Evolutionary conservation across 441 rosid genomes (phyloP), one percentile per base, ranked within the genome.

Genomic region (Kokia cookei): DNA sequence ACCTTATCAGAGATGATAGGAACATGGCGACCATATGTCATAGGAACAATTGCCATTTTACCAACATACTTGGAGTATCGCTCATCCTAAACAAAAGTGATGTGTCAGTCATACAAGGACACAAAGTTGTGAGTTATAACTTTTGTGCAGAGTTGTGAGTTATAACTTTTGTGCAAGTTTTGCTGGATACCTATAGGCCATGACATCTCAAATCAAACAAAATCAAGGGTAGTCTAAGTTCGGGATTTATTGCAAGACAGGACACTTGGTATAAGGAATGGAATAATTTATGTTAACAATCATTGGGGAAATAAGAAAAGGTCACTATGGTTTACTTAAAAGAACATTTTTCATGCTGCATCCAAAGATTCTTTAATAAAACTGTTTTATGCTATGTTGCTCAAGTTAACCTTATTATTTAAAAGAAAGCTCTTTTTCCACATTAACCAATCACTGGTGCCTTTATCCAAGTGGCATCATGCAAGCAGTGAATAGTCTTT

Each of bases 11-110:
- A 73, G 54, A 95, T 91, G 70, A 95, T 93, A 72, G 97, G 99
- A 79, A 95, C 97, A 83, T 90, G 97, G 24, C 98, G 99, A 47
- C 99, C 99, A 80, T 90, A 95, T 73, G 99, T 95, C 99, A 95
- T 87, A 72, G 99, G 99, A 68, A 95, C 99, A 80, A 95, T 93
- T 59, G 94, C 99, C 89, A 86, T 86, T 85, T 76, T 75, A 59
- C 99, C 99, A 75, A 95, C 84, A 75, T 88, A 95, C 84, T 91
- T 89, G 3, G 94, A 77, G 73, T 93, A 95, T 26, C 97, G 94
- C 14, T 91, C 95, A 81, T 95, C 99, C 99, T 95, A 90, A 78
- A 77, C 37, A 75, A 42, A 65, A 73, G 54, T 57, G 69, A 80
- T 35, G 3, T 67, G 42, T 47, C 72, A 68, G 12, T 29, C 42